These are phyloP conservation scores for Kluyveromyces starmeri DNA, from an alignment of 805 yeast species.

Conservation along the genomic window DNA sequence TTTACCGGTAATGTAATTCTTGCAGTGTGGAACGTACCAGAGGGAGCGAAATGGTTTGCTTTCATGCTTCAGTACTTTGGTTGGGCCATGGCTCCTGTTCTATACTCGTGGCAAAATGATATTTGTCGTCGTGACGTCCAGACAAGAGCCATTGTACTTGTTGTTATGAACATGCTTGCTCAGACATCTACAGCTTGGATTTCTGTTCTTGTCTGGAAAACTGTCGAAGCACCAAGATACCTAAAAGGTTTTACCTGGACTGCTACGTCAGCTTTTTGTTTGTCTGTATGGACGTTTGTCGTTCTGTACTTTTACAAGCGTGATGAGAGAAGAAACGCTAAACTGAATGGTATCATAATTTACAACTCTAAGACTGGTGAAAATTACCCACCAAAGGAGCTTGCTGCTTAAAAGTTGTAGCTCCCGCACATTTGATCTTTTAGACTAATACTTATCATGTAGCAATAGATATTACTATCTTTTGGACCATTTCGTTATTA, in stretches of 20 bases:
- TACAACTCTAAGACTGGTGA: constrained; percentile 18
- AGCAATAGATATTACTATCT: not conserved
- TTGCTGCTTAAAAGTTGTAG: too few relatives aligned
- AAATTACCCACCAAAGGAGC: constrained; percentile 5
- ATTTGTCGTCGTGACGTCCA: constrained; percentile 46
- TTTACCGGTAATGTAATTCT: constrained; percentile 42
- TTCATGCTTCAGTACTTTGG: constrained; percentile 48
- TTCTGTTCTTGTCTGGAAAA: constrained; percentile 35
- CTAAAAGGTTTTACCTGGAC: constrained; percentile 45
- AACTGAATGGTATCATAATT: constrained; percentile 31
- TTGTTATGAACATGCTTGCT: constrained; percentile 42
- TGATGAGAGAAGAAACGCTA: constrained; percentile 32
- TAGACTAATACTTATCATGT: too few relatives aligned
- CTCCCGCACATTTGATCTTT: too few relatives aligned
- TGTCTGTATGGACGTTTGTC: constrained; percentile 19
- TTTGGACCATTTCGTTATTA: not conserved
- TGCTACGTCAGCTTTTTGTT: constrained; percentile 26
- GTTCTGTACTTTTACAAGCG: constrained; percentile 31
- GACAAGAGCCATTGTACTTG: constrained; percentile 42
- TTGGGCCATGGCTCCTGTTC: constrained; percentile 52
- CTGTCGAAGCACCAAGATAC: constrained; percentile 47
- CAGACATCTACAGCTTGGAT: constrained; percentile 49
- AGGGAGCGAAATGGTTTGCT: constrained; percentile 52
- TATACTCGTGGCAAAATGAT: constrained; percentile 52
- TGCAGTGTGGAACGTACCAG: constrained; percentile 48